These are phyloP conservation scores for Xylaria sp. DNA, from an alignment of 2,329 filamentous ascomycete genomes.

Conservation along the genomic window DNA sequence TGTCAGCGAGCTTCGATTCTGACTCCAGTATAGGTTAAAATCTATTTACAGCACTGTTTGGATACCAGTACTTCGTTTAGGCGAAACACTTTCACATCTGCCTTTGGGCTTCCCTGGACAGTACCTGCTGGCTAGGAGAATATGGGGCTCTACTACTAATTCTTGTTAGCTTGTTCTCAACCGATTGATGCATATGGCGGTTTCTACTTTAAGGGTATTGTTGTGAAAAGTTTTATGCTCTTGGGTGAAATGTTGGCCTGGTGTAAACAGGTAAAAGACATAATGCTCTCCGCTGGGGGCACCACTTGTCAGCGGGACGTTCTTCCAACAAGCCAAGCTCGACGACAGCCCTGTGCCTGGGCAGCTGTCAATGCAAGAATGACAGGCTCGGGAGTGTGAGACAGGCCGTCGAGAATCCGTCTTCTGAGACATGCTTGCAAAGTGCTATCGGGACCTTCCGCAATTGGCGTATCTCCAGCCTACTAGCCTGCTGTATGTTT, in stretches of 20 bases:
- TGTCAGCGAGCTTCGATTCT: conserved; percentile 27
- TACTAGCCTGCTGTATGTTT: conserved; percentile 4
- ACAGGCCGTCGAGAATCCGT: conserved; percentile 25
- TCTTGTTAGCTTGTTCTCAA: conserved; percentile 22
- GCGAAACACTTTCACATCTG: conserved; percentile 23
- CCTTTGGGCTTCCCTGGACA: conserved; percentile 16
- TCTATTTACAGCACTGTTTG: conserved; percentile 19
- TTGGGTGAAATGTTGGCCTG: conserved; percentile 13
- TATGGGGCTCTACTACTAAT: not conserved
- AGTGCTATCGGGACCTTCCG: conserved; percentile 35
- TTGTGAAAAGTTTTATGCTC: conserved; percentile 22
- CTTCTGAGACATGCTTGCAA: conserved; percentile 27
- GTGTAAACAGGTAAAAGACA: conserved; percentile 18
- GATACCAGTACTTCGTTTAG: conserved; percentile 19
- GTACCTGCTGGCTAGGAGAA: conserved; percentile 19
- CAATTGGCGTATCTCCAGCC: conserved; percentile 35
- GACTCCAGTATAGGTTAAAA: not conserved
- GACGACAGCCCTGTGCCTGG: conserved; percentile 30
- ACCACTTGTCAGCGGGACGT: conserved; percentile 13
- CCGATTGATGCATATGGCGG: not conserved
- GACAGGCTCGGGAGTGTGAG: conserved; percentile 32
- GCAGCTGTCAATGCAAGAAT: conserved; percentile 31
- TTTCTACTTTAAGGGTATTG: conserved; percentile 12
- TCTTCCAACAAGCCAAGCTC: conserved; percentile 8
- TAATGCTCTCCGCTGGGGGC: not conserved